A percentile compares a stretch with the other conserved stretches of the same genome.
Conservation (phyloP, 495 filamentous ascomycete species). For the Hyaloscypha variabilis region DNA sequence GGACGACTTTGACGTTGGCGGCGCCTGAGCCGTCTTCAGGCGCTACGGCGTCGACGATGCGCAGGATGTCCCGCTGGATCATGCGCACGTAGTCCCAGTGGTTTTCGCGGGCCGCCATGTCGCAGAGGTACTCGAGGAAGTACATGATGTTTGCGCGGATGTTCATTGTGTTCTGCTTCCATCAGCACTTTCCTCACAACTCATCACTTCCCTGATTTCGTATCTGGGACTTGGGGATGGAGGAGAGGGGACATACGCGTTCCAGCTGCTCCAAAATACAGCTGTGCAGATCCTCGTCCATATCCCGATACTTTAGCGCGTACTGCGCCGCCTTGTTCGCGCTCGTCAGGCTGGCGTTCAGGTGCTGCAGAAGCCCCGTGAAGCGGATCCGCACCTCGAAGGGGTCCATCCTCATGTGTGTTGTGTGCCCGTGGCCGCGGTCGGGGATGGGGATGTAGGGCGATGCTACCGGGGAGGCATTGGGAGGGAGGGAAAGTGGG, state of each 20-base stretch:
- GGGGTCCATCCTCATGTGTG: constrained; percentile 59
- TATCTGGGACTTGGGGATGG: not conserved
- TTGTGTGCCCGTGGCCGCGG: constrained; percentile 11
- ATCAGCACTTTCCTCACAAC: not conserved
- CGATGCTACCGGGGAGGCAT: not conserved
- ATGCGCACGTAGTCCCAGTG: constrained; percentile 81
- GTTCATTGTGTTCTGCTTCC: constrained; percentile 79
- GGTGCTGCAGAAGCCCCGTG: constrained; percentile 79
- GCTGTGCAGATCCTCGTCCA: constrained; percentile 95
- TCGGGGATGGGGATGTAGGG: constrained; percentile 15
- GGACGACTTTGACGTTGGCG: constrained; percentile 91
- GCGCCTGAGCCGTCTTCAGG: constrained; percentile 88
- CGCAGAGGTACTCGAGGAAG: constrained; percentile 94
- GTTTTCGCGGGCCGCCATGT: constrained; percentile 75
- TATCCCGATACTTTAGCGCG: constrained; percentile 87
- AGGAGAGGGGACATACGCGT: constrained; percentile 49
- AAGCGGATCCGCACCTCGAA: constrained; percentile 99
- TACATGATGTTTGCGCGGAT: constrained; percentile 98
- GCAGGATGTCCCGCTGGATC: constrained; percentile 90
- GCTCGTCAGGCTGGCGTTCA: constrained; percentile 86
- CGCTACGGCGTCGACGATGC: constrained; percentile 86
- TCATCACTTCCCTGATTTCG: not conserved
- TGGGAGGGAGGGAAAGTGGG: not conserved
- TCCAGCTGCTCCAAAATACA: constrained; percentile 97
- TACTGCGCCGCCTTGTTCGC: constrained; percentile 92